These are phyloP conservation scores for Entelexis paramagnoliae DNA, from an alignment of 1,139 yeast genomes.

Conservation along the genomic window DNA sequence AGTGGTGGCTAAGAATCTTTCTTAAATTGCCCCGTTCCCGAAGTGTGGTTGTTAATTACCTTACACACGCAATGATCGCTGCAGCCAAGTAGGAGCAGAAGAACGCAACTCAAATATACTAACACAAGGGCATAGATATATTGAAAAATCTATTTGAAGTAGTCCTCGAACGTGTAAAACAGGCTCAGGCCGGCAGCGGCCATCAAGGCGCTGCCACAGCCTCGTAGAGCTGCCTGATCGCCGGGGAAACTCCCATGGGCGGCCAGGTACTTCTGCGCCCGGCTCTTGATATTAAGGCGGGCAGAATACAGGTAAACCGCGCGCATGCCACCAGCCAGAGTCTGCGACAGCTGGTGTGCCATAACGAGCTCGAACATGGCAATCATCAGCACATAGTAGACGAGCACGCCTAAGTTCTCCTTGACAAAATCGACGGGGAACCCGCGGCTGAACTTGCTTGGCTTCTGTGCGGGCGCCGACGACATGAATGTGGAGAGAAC, in stretches of 20 bases:
- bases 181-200: constrained; percentile 3
- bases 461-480: background rate
- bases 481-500: no score
- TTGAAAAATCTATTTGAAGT: no score
- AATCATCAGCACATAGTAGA: background rate
- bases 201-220: constrained; percentile 5
- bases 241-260: constrained; percentile 4
- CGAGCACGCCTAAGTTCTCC: background rate
- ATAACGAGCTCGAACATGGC: constrained; percentile 7
- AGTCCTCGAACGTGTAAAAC: constrained; percentile 9
- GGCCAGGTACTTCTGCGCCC: background rate
- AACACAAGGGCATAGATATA: no score
- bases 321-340: constrained; percentile 1
- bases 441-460: constrained; percentile 8
- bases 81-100: no score
- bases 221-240: constrained; percentile 8
- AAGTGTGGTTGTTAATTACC: no score
- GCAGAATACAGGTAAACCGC: background rate
- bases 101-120: no score
- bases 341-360: background rate
- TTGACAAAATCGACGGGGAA: constrained; percentile 4
- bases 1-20: no score
- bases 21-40: no score
- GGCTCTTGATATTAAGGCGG: background rate
- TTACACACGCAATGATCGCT: no score